Conservation (phyloP, 306 rosid genomes). For the Vigna radiata region DNA sequence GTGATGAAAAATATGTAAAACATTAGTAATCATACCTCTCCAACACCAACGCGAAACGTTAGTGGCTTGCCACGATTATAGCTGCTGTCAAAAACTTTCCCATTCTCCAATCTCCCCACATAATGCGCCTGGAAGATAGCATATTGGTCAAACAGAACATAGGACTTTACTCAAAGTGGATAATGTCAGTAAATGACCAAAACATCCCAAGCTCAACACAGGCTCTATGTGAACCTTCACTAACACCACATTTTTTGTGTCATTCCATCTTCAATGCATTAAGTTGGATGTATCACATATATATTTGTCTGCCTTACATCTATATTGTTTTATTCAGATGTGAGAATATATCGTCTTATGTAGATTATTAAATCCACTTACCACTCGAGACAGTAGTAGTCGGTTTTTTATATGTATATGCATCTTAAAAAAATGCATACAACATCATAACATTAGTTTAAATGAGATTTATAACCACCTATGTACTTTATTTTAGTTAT, state of each 20-base stretch:
- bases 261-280: background rate
- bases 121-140: slow-evolving; percentile 68
- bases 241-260: background rate
- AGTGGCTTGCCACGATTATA: slow-evolving; percentile 92
- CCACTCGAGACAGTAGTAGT: no score
- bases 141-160: slow-evolving; percentile 12
- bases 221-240: background rate
- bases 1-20: slow-evolving; percentile 6
- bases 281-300: background rate
- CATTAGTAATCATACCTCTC: slow-evolving; percentile 66
- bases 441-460: no score
- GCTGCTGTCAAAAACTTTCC: slow-evolving; percentile 93
- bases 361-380: no score
- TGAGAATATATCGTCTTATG: background rate
- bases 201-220: background rate
- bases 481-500: no score
- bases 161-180: slow-evolving; percentile 20
- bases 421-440: no score
- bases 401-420: no score
- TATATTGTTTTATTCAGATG: no score
- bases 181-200: slow-evolving; percentile 3
- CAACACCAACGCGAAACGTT: slow-evolving; percentile 85
- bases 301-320: no score
- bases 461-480: no score
- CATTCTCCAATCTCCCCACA: slow-evolving; percentile 89